Evolutionary conservation across 495 filamentous ascomycete species (phyloP), one percentile per base, ranked within the genome.

Genomic region (Durotheca rogersii): DNA sequence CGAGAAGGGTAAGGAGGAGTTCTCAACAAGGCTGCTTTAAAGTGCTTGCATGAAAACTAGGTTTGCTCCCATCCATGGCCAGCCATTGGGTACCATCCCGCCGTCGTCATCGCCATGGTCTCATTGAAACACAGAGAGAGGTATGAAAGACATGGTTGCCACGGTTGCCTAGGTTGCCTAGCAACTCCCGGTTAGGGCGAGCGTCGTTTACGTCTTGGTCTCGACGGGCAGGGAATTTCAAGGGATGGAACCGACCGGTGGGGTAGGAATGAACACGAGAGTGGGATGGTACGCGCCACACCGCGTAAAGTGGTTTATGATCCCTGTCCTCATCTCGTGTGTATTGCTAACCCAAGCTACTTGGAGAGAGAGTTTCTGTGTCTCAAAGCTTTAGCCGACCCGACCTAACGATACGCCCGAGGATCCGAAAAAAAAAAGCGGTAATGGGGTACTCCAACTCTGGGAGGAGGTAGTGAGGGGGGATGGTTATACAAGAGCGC

Each of bases 271-370:
- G 33, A 21, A 16, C 50, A 41, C 56, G 43, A 58, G 56, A 62
- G 61, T 59, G 61, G 61, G 46, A 59, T 61, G 51, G 52, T 50
- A 66, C 62, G 60, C 62, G 62, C 30, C 44, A 49, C 43, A 57
- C 56, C 62, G 62, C 62, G 62, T 66, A 66, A 66, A 66, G 62
- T 66, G 62, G 62, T 66, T 63, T 66, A 33, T 36, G 21, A 51
- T 36, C 62, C 62, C 47, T 60, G 56, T 11, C 50, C 20, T 30
- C 41, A 18, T 49, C 30, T 38, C 19, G 33, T 45, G 31, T 23
- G 17, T 47, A 16, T 14, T 31, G 31, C n/a, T n/a, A n/a, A n/a
- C 6, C 44, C 19, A 9, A 44, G 50, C 16, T 48, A 3, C 16
- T 50, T 9, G n/a, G n/a, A n/a, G n/a, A 40, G 42, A 48, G 33